Base-by-base conservation (phyloP, 768 basidiomycete species). In the Filobasidium wieringae region DNA sequence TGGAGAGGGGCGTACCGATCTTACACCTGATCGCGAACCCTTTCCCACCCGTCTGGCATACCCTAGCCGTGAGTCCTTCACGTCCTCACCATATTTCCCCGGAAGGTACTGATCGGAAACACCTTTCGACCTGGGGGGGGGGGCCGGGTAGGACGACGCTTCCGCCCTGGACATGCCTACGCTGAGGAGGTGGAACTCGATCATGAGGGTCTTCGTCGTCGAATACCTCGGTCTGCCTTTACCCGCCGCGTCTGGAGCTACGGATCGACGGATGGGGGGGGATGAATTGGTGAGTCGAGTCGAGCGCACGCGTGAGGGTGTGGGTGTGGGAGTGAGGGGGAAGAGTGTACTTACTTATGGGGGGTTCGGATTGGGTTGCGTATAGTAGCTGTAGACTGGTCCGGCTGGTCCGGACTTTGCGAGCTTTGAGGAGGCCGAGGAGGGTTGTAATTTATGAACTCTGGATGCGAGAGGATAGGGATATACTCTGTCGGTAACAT, bases 1-100 rank as follows among this genome's bases (percentile, higher is more conserved):
- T 93, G 51, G 74, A 77, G 34, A 75, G 77, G 61, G 95, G 95
- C 1, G 90, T 97, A 15, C 87, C 82, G 61, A 76, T 97, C 52
- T 75, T 99, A 63, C 95, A 99, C 72, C 71, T 97, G 45, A 97
- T 97, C 55, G 75, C 92, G 2, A 81, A 81, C 47, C 90, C 87
- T 2, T 99, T 97, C 72, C 95, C 95, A 2, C 58, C 39, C 1
- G 89, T 93, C 15, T 96, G 91, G 92, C 91, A 96, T 72, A 84
- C 80, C 7, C 68, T 88, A 33, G 70, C 68, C 57, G 93, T 89
- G 68, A 66, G 81, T 75, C 12, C 17, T 3, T n/a, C n/a, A n/a
- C n/a, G n/a, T n/a, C 19, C 24, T n/a, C 11, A 2, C 26, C 47
- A n/a, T 4, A 36, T 36, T 43, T 8, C 31, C 30, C 52, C 26